Evolutionary conservation across 805 yeast genomes (phyloP).

Genomic region (Pichia thaimueangensis): DNA sequence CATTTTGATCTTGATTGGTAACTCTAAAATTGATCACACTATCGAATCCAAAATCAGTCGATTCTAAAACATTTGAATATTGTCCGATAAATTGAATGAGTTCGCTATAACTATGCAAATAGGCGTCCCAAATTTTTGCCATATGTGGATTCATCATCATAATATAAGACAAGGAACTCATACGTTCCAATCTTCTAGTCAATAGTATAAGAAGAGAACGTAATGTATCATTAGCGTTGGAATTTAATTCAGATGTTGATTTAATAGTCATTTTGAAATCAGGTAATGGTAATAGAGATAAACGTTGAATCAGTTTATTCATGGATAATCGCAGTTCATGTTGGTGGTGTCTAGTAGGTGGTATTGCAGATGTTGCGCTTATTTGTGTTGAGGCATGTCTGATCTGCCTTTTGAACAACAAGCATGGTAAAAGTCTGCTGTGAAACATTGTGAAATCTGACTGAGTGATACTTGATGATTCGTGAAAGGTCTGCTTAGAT

Average conservation of each 20-base stretch:
- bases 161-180: conserved; percentile 74
- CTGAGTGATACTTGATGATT: no score
- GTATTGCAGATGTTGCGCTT: neutral
- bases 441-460: no score
- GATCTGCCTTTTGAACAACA: no score
- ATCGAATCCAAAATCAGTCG: conserved; percentile 19
- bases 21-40: conserved; percentile 28
- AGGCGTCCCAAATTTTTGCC: conserved; percentile 66
- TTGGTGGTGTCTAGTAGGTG: neutral
- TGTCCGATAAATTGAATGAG: conserved; percentile 36
- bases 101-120: conserved; percentile 42
- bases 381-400: no score
- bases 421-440: no score
- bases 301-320: neutral
- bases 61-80: neutral
- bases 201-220: conserved; percentile 53
- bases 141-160: conserved; percentile 83
- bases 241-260: neutral
- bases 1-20: conserved; percentile 46
- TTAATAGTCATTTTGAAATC: conserved; percentile 2
- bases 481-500: no score
- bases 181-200: conserved; percentile 63
- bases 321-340: neutral
- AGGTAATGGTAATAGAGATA: conserved; percentile 4
- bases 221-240: conserved; percentile 49